phyloP scores from a whole-genome alignment of 2,329 filamentous ascomycete species.

The Hypomyces perniciosus region DNA sequence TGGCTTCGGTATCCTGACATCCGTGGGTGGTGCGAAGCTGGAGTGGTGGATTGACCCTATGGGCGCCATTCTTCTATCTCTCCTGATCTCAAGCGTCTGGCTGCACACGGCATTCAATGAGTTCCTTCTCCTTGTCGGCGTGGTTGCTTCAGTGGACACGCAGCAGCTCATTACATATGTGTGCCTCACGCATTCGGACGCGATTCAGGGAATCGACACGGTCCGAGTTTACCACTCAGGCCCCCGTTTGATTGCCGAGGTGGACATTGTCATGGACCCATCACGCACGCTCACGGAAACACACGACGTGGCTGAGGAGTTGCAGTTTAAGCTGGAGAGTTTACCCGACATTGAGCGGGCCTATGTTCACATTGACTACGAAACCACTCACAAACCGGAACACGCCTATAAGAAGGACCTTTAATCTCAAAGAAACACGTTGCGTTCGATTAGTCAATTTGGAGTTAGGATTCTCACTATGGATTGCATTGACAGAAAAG shows the following conservation, averaged over 20 bases:
- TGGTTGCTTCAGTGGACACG: conserved; percentile 76
- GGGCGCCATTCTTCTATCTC: conserved; percentile 78
- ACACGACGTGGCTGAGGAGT: conserved; percentile 87
- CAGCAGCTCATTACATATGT: conserved; percentile 90
- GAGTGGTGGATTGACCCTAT: conserved; percentile 93
- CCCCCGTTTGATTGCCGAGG: conserved; percentile 83
- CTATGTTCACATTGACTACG: conserved; percentile 96
- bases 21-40: conserved; percentile 83
- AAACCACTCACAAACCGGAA: conserved; percentile 92
- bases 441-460: not conserved
- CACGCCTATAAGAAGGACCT: conserved; percentile 60
- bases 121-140: conserved; percentile 86
- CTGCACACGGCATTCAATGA: conserved; percentile 78
- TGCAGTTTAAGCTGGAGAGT: conserved; percentile 91
- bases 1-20: conserved; percentile 84
- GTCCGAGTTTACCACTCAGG: conserved; percentile 91
- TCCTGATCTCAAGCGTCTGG: conserved; percentile 76
- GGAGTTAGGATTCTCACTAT: not conserved
- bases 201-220: conserved; percentile 83
- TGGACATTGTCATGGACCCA: conserved; percentile 90
- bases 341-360: conserved; percentile 87
- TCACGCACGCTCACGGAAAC: conserved; percentile 66
- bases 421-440: conserved; percentile 20
- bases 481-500: not conserved
- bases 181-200: conserved; percentile 82